Base-by-base conservation (phyloP, 164 flowering plant genomes). In the Warburgia ugandensis region DNA sequence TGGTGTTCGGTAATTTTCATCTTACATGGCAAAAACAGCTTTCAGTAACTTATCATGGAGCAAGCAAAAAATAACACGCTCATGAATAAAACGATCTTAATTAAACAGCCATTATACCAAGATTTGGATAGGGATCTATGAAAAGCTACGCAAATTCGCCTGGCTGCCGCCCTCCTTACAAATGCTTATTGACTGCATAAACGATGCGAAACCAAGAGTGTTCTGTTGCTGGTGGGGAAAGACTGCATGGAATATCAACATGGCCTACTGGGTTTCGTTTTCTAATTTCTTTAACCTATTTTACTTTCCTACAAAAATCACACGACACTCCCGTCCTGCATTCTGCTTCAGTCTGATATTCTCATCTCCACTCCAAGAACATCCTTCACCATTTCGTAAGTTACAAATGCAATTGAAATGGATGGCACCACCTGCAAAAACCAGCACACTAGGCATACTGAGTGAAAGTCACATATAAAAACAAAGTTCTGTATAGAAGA, bases 361-460 rank as follows among this genome's bases (percentile, higher is more conserved):
- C 84, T 86, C 75, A 86, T 69, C 70, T 86, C 95, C 30, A 86
- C 97, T 44, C 86, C 86, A 46, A 90, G 80, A 54, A 86, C 49
- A 43, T 84, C 91, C 75, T 86, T 90, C 55, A 79, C 87, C 60
- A 60, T 22, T 72, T 90, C 97, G 19, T 90, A 90, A 11, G 96
- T 68, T 67, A 90, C 97, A 66, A 90, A 90, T 28, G 97, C 94
- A 72, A 90, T 84, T 6, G 97, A 86, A 29, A 90, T 90, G 8
- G 97, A 90, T 42, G 97, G 97, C n/a, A 90, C 97, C 63, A 90
- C 97, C 97, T 90, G 64, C 40, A 54, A 2, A 31, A 44, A 12
- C 20, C 43, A 39, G 43, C 16, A 39, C 16, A 19, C 3, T 6
- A 39, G 20, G 2, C 6, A 39, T 39, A 14, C 6, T 4, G 5